Percentiles rank a stretch among this genome's conserved stretches.
Conservation (phyloP, 2,329 filamentous ascomycete species). For the Trichoderma sp. region DNA sequence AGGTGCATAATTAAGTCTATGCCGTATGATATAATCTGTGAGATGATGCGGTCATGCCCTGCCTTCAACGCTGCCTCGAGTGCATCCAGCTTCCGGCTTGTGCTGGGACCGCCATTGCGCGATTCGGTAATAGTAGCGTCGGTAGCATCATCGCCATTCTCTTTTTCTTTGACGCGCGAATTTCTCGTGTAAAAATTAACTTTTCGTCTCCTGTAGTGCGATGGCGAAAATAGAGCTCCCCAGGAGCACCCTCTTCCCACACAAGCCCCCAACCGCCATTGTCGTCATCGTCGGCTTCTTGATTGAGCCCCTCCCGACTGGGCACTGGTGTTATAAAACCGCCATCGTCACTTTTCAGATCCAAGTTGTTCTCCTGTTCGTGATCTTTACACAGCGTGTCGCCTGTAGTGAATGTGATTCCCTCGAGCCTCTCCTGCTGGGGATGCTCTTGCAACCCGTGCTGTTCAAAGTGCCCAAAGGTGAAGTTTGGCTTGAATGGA, state of each 20-base stretch:
- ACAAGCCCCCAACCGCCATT: slow-evolving; percentile 10
- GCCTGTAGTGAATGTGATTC: neutral
- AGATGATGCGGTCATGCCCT: neutral
- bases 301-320: neutral
- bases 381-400: neutral
- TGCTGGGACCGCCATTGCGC: slow-evolving; percentile 4
- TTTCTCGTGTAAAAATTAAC: neutral
- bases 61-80: slow-evolving; percentile 16
- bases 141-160: neutral
- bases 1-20: slow-evolving; percentile 15
- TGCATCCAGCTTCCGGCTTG: slow-evolving; percentile 9
- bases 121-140: neutral
- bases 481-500: slow-evolving; percentile 15
- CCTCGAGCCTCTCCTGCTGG: too few relatives aligned
- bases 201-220: neutral
- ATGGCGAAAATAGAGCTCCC: slow-evolving; percentile 4
- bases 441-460: neutral
- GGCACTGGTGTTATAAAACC: neutral
- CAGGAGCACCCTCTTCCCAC: neutral
- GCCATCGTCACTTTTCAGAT: neutral
- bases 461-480: neutral
- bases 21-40: neutral
- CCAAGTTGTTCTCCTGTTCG: neutral
- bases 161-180: neutral
- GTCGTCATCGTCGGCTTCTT: neutral